phyloP scores from a whole-genome alignment of 2,329 filamentous ascomycete species.

The Tricladium varicosporioides region DNA sequence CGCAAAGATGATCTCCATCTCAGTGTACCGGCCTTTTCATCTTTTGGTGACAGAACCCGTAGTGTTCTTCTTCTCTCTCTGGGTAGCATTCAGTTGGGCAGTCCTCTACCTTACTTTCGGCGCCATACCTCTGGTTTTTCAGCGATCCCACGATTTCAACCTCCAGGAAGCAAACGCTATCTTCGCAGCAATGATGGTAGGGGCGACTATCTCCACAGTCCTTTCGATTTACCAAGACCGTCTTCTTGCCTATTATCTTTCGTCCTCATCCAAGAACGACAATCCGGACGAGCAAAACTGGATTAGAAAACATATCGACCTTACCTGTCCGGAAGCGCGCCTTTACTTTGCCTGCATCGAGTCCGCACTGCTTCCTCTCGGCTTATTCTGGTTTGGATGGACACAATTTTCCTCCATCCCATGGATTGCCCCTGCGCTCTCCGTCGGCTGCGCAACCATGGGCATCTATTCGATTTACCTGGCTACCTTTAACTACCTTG shows the following conservation, averaged over 20 bases:
- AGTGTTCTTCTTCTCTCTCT: constrained; percentile 83
- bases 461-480: constrained; percentile 86
- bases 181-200: constrained; percentile 71
- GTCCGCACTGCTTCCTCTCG: constrained; percentile 71
- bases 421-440: constrained; percentile 71
- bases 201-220: constrained; percentile 62
- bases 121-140: constrained; percentile 76
- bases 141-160: constrained; percentile 64
- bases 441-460: constrained; percentile 73
- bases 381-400: constrained; percentile 71
- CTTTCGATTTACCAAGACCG: constrained; percentile 72
- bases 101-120: constrained; percentile 83
- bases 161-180: constrained; percentile 66
- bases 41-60: constrained; percentile 74
- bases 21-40: constrained; percentile 74
- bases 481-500: constrained; percentile 88
- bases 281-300: constrained; percentile 13
- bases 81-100: constrained; percentile 88
- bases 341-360: constrained; percentile 83
- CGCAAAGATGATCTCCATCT: constrained; percentile 67
- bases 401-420: constrained; percentile 59
- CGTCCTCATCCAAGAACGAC: constrained; percentile 23
- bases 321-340: constrained; percentile 66
- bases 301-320: constrained; percentile 22
- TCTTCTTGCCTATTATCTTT: constrained; percentile 50